phyloP scores from a whole-genome alignment of 352 stramenopile species.

The Phytophthora sojae region DNA sequence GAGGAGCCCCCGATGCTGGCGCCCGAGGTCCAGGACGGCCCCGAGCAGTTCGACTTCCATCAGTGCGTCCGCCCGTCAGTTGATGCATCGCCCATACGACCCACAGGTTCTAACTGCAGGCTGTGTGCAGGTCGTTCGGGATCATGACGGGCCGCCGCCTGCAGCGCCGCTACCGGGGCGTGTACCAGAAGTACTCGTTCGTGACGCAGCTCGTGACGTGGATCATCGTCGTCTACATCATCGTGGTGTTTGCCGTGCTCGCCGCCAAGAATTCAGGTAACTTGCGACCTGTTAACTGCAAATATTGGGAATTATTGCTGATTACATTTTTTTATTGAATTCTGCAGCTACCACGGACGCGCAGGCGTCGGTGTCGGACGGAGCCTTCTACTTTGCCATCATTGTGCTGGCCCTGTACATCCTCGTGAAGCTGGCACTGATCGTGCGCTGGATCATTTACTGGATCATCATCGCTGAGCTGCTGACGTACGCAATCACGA shows the following conservation, averaged over 20 bases:
- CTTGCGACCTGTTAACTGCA: no score
- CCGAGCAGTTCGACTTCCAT: constrained; percentile 54
- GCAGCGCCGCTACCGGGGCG: constrained; percentile 60
- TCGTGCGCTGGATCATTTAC: constrained; percentile 89
- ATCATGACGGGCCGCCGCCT: constrained; percentile 66
- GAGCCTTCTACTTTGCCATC: constrained; percentile 59
- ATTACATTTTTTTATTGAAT: constrained; percentile 5
- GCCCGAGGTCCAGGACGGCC: constrained; percentile 26
- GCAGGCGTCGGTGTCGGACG: constrained; percentile 38
- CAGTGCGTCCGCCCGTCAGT: constrained; percentile 20
- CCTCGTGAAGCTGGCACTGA: constrained; percentile 71
- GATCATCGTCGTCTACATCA: constrained; percentile 62
- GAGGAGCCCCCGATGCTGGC: constrained; percentile 23
- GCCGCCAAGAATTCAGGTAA: constrained; percentile 38
- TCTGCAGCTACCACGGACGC: constrained; percentile 17
- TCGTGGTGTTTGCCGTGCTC: constrained; percentile 52
- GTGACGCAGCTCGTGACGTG: constrained; percentile 59
- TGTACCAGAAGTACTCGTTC: constrained; percentile 71
- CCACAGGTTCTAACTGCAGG: background rate
- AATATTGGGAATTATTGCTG: no score
- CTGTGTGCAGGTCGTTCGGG: constrained; percentile 47
- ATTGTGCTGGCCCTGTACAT: constrained; percentile 66
- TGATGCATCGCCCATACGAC: no score
- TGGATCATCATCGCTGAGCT: constrained; percentile 77
- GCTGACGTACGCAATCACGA: constrained; percentile 59